Evolutionary conservation across 768 basidiomycete genomes (phyloP).

Genomic region (Auricularia cornea): DNA sequence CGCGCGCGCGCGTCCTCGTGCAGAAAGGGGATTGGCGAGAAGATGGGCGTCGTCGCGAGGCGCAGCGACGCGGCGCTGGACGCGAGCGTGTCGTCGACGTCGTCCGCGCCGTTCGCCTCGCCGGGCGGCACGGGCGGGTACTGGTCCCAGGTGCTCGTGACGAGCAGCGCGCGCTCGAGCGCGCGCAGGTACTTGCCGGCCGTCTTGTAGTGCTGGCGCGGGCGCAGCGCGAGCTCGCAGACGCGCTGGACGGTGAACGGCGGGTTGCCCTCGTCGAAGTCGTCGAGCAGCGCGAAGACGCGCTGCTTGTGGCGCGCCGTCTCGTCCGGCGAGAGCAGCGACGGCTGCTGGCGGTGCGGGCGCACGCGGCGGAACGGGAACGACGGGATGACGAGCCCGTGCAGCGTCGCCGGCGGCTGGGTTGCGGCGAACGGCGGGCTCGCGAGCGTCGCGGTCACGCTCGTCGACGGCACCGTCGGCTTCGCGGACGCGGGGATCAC

Average conservation of each 20-base stretch:
- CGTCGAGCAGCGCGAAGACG: constrained; percentile 59
- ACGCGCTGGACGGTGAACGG: constrained; percentile 89
- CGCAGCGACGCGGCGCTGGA: constrained; percentile 28
- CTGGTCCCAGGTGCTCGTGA: constrained; percentile 70
- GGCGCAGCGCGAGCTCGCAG: constrained; percentile 69
- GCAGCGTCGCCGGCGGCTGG: constrained; percentile 33
- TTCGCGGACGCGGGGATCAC: constrained; percentile 12
- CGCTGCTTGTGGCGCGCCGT: constrained; percentile 45
- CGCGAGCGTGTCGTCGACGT: constrained; percentile 30
- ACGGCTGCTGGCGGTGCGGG: constrained; percentile 42
- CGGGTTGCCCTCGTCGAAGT: constrained; percentile 64
- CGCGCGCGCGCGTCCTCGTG: constrained; percentile 61
- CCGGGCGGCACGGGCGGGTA: constrained; percentile 42
- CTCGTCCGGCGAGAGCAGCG: constrained; percentile 52
- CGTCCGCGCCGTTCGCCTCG: constrained; percentile 18
- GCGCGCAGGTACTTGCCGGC: constrained; percentile 86
- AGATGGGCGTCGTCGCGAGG: constrained; percentile 65
- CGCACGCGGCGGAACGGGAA: constrained; percentile 54
- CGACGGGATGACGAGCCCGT: constrained; percentile 63
- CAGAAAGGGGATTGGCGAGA: constrained; percentile 81
- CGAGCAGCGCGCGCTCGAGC: constrained; percentile 70
- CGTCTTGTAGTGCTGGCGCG: constrained; percentile 61
- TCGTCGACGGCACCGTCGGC: constrained; percentile 11
- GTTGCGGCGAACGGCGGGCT: constrained; percentile 9
- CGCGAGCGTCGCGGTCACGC: constrained; percentile 5